These are phyloP conservation scores for Colletotrichum eleusines DNA, from an alignment of 2,329 filamentous ascomycete species.

Conservation along the genomic window DNA sequence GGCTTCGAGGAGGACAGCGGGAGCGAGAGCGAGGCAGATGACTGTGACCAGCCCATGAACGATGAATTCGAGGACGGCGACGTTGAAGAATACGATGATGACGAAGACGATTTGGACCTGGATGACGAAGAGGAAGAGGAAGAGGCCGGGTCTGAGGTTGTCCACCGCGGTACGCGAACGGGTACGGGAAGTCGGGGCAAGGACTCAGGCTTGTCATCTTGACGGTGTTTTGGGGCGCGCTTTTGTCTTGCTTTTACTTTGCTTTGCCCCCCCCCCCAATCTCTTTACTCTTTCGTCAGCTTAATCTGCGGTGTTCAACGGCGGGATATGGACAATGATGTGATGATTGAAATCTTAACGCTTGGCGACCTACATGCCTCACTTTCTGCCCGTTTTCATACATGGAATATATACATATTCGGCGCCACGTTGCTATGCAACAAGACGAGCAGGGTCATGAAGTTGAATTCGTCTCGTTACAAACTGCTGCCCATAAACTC, in stretches of 20 bases:
- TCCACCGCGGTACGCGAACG: conserved; percentile 38
- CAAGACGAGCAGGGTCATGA: conserved; percentile 20
- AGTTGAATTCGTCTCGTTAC: conserved; percentile 15
- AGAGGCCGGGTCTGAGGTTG: conserved; percentile 35
- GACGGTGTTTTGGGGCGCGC: conserved; percentile 12
- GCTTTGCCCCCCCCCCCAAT: not conserved
- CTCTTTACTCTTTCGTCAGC: not conserved
- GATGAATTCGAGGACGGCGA: conserved; percentile 48
- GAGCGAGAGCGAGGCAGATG: conserved; percentile 46
- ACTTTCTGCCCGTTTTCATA: conserved; percentile 17
- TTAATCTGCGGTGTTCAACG: conserved; percentile 20
- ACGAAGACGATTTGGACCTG: conserved; percentile 44
- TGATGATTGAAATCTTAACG: conserved; percentile 35
- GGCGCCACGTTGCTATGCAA: conserved; percentile 24
- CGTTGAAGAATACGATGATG: conserved; percentile 45
- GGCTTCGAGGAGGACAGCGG: conserved; percentile 60
- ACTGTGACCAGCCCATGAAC: conserved; percentile 45
- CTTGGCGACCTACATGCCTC: conserved; percentile 35
- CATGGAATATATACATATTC: conserved; percentile 11
- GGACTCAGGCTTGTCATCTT: conserved; percentile 40
- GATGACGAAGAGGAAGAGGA: conserved; percentile 41
- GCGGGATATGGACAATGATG: conserved; percentile 34
- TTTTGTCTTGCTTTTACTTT: not conserved
- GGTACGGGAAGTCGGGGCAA: conserved; percentile 40
- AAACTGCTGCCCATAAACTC: no score